Evolutionary conservation across 805 yeast genomes (phyloP).

Genomic region (Myxozyma neglecta): DNA sequence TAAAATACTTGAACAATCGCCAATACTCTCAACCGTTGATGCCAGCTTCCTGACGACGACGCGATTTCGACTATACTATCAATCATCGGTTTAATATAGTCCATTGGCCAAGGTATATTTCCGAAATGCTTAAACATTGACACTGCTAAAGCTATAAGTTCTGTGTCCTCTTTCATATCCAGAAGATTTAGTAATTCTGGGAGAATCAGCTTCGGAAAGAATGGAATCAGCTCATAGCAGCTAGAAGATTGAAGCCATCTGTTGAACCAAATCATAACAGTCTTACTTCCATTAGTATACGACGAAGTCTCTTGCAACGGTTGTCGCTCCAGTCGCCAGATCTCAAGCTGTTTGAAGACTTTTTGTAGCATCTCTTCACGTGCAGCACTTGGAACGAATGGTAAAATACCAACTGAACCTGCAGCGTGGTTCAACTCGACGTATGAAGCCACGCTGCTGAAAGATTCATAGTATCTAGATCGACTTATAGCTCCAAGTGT

Average conservation of each 20-base stretch:
- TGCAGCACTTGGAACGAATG: conserved; percentile 38
- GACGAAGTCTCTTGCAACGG: conserved; percentile 38
- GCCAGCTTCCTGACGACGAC: conserved; percentile 47
- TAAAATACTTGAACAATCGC: conserved; percentile 69
- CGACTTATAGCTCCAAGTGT: conserved; percentile 52
- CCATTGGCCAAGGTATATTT: conserved; percentile 48
- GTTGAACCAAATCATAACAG: conserved; percentile 60
- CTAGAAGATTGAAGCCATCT: conserved; percentile 56
- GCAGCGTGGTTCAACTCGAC: conserved; percentile 42
- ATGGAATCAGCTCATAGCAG: conserved; percentile 54
- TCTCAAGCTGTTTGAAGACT: conserved; percentile 48
- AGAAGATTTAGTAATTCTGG: conserved; percentile 69
- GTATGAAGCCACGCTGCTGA: conserved; percentile 45
- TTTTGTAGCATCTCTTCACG: conserved; percentile 44
- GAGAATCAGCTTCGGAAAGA: conserved; percentile 53
- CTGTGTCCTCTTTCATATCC: conserved; percentile 76
- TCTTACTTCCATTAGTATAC: conserved; percentile 64
- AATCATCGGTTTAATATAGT: conserved; percentile 47
- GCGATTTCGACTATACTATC: conserved; percentile 47
- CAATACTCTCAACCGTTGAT: conserved; percentile 67
- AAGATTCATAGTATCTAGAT: conserved; percentile 48
- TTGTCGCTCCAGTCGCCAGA: conserved; percentile 23
- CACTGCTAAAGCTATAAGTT: conserved; percentile 49
- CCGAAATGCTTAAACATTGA: conserved; percentile 50
- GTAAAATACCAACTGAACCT: conserved; percentile 43